phyloP scores from a whole-genome alignment of 202 grass and related monocot species.

The Carex sylvatica region DNA sequence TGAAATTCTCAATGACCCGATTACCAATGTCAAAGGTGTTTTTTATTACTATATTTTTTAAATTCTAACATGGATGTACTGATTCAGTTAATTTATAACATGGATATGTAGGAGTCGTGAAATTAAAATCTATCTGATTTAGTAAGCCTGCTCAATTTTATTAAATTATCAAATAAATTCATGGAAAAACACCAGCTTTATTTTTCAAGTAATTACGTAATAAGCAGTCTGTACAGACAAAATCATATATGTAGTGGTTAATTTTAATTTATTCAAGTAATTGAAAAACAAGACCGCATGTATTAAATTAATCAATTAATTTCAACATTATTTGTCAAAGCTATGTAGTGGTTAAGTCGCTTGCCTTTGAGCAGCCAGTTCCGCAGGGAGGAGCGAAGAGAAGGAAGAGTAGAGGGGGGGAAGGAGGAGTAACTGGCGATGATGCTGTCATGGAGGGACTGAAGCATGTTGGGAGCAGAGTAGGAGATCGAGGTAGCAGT shows the following conservation, averaged over 20 bases:
- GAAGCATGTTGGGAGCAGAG: no score
- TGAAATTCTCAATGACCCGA: background rate
- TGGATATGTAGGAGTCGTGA: background rate
- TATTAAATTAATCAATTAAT: background rate
- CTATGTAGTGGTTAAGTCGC: background rate
- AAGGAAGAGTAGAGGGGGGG: no score
- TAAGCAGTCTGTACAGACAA: no score
- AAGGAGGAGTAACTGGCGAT: no score
- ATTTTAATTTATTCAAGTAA: no score
- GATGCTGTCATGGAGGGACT: no score
- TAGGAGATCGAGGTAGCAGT: no score
- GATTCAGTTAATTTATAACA: background rate
- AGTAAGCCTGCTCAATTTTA: background rate
- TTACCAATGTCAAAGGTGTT: background rate
- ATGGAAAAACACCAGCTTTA: no score
- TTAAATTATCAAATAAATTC: background rate
- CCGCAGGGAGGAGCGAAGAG: no score
- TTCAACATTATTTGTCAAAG: no score
- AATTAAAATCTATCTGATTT: background rate
- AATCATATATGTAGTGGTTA: no score
- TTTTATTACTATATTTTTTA: background rate
- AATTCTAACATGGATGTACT: background rate
- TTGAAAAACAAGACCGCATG: background rate
- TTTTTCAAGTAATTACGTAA: no score
- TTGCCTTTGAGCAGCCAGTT: background rate